Base-by-base conservation (phyloP, 768 basidiomycete species). In the Trichaptum fuscoviolaceum region DNA sequence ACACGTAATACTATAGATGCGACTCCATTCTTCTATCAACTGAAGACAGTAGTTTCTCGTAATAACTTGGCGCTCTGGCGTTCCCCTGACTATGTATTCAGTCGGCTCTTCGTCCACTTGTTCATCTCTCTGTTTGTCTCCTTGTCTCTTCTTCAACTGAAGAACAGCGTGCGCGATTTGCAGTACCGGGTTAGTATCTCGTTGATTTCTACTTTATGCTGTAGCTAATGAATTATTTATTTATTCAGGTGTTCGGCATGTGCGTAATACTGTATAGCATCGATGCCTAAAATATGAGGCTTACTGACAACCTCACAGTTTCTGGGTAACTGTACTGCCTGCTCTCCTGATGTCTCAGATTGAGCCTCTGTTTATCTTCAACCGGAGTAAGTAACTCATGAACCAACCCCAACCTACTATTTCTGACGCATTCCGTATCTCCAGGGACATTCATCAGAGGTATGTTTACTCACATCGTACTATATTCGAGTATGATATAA, bases 21-120 rank as follows among this genome's bases (percentile, higher is more conserved):
- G 0, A 92, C 92, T 0, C 81, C 89, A 0, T 89, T 93, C 79
- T 75, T 82, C 63, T 88, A 87, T 73, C 94, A 96, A 75, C 79
- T 95, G 68, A 81, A 81, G 69, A 80, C 82, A 17, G 92, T 95
- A 66, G 81, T 87, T 20, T 70, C 78, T 24, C 83, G 93, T 57
- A 90, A 91, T 73, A 87, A 87, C 71, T 71, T 80, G 7, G 87
- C 91, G 1, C 78, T 95, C 15, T 95, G 91, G 90, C 82, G 94
- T 65, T 91, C 88, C 9, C 91, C 93, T 2, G 87, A 93, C 69
- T 96, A 95, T 74, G 86, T 92, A 63, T 95, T 89, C 79, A 92
- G 87, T 63, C 86, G 94, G 23, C 78, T 94, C 26, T 93, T 93
- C 75, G 85, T 90, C 18, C 89, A 91, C 69, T 80, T 83, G 2